Conservation (phyloP, 2,329 filamentous ascomycete genomes). For the Laburnicola sp. region DNA sequence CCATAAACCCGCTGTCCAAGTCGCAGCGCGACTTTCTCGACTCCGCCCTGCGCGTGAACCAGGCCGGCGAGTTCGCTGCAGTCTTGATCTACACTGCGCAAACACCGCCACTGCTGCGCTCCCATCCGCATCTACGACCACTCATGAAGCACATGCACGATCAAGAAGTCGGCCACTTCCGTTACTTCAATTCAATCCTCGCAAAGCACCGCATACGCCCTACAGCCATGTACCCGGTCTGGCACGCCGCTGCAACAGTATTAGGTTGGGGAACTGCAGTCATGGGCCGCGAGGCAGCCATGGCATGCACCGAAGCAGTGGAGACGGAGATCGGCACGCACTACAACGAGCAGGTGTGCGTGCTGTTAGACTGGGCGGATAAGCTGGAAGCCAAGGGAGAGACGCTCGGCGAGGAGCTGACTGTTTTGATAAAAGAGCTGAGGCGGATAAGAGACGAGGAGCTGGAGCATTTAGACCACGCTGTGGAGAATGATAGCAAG, state of each 20-base stretch:
- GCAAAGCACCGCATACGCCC: constrained; percentile 87
- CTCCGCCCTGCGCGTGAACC: constrained; percentile 79
- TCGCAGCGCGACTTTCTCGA: constrained; percentile 45
- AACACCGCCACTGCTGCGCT: constrained; percentile 74
- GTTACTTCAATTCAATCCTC: constrained; percentile 81
- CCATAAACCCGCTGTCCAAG: constrained; percentile 32
- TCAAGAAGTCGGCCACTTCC: constrained; percentile 86
- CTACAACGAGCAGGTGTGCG: constrained; percentile 89
- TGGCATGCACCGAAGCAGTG: constrained; percentile 98
- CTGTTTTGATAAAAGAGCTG: constrained; percentile 70
- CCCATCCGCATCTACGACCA: constrained; percentile 83
- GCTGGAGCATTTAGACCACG: constrained; percentile 93
- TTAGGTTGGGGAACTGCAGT: constrained; percentile 88
- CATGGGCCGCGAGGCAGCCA: constrained; percentile 89
- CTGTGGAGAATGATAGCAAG: constrained; percentile 89
- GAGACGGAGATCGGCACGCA: constrained; percentile 97
- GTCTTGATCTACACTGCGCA: constrained; percentile 92
- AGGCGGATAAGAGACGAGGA: constrained; percentile 91
- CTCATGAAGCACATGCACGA: constrained; percentile 98
- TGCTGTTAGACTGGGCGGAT: constrained; percentile 77
- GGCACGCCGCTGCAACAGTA: constrained; percentile 76
- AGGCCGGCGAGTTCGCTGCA: constrained; percentile 95
- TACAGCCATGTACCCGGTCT: constrained; percentile 88
- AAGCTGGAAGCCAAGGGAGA: constrained; percentile 77
- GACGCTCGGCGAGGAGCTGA: constrained; percentile 77